phyloP scores from a whole-genome alignment of 1,284 basidiomycete genomes.

The Mycosarcoma mackinlayi region DNA sequence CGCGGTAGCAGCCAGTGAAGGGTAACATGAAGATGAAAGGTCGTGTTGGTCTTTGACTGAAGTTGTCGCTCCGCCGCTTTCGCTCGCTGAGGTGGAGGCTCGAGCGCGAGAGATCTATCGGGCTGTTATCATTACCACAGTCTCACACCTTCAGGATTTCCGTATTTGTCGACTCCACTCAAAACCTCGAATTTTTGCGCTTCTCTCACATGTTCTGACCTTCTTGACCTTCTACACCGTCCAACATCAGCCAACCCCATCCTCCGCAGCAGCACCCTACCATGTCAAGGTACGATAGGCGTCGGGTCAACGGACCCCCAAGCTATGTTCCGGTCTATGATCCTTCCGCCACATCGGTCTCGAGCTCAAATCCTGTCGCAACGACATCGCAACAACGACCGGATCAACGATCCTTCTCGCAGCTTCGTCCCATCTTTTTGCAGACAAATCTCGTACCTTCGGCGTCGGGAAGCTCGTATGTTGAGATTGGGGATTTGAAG shows the following conservation, averaged over 20 bases:
- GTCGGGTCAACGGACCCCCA: constrained; percentile 42
- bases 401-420: constrained; percentile 24
- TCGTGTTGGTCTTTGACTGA: background rate
- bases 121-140: background rate
- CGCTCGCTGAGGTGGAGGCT: constrained; percentile 29
- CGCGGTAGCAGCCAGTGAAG: too few relatives aligned
- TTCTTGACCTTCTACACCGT: background rate
- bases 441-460: constrained; percentile 87
- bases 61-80: constrained; percentile 1
- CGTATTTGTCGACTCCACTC: constrained; percentile 20
- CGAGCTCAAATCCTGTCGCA: constrained; percentile 10
- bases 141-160: constrained; percentile 15
- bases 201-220: constrained; percentile 1
- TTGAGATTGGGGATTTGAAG: constrained; percentile 88
- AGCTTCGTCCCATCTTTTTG: constrained; percentile 73
- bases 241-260: background rate
- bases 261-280: background rate
- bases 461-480: constrained; percentile 93
- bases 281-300: constrained; percentile 44
- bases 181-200: constrained; percentile 7
- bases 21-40: background rate
- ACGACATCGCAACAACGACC: constrained; percentile 23
- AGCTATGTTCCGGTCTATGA: constrained; percentile 37
- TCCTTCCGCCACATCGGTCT: background rate
- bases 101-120: constrained; percentile 10